Evolutionary conservation across 345 rosid species (phyloP).

Genomic region (Trapa incisa): DNA sequence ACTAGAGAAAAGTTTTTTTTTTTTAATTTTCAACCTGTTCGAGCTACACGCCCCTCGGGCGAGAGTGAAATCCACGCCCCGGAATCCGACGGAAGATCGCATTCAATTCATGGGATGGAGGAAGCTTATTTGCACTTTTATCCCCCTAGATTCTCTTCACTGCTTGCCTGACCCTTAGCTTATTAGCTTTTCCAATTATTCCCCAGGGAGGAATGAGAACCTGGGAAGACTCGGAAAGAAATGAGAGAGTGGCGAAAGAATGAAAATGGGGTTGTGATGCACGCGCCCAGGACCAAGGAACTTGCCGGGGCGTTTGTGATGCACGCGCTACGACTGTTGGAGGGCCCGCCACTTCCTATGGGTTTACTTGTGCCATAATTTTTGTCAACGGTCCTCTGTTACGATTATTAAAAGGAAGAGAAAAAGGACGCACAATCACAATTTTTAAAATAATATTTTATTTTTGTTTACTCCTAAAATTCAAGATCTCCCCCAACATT

Average conservation of each 20-base stretch:
- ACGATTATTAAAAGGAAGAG: background rate
- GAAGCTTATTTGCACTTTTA: background rate
- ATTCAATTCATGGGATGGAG: background rate
- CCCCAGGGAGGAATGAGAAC: too few species aligned
- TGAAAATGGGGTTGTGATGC: too few species aligned
- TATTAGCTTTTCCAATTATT: too few species aligned
- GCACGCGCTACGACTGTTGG: constrained; percentile 4
- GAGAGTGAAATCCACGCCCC: background rate
- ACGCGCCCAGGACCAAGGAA: too few species aligned
- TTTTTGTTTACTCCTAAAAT: background rate
- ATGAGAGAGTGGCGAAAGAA: too few species aligned
- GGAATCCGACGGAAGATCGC: background rate
- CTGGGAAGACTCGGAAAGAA: too few species aligned
- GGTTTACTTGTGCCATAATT: constrained; percentile 11
- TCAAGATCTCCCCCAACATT: constrained; percentile 16
- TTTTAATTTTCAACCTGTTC: background rate
- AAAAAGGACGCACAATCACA: background rate
- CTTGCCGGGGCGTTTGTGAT: constrained; percentile 6
- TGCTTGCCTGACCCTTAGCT: background rate
- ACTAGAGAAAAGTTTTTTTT: background rate
- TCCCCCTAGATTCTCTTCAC: background rate
- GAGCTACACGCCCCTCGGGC: background rate
- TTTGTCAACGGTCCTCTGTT: constrained; percentile 31
- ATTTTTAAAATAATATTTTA: constrained; percentile 3
- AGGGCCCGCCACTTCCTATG: background rate